Percentiles rank a stretch among this genome's conserved stretches.
Conservation (phyloP, 192 early-diverging fungal species). For the Kickxella alabastrina region DNA sequence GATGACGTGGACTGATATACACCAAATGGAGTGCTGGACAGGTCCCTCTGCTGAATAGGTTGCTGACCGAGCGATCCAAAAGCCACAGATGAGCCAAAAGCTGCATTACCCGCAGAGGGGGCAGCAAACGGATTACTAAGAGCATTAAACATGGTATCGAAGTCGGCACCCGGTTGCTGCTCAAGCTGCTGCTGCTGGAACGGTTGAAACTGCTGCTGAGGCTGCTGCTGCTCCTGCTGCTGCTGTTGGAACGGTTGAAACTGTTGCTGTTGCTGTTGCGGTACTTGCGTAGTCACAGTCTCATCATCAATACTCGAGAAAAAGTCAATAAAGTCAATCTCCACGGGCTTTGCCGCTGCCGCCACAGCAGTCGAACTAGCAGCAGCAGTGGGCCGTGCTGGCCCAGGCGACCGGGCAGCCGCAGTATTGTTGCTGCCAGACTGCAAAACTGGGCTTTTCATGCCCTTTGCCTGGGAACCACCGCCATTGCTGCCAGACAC, state of each 20-base stretch:
- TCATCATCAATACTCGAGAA: conserved; percentile 54
- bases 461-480: not conserved
- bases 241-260: not conserved
- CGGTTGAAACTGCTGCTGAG: too few relatives aligned
- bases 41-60: conserved; percentile 5
- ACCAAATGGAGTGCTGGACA: too few relatives aligned
- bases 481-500: conserved; percentile 2
- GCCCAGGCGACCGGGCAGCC: not conserved
- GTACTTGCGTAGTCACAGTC: not conserved
- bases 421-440: not conserved
- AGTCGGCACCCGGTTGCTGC: not conserved
- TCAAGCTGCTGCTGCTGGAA: conserved; percentile 15
- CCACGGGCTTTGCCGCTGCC: conserved; percentile 3
- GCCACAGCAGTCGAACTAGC: not conserved
- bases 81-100: not conserved
- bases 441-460: not conserved
- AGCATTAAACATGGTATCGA: conserved; percentile 7
- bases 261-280: conserved; percentile 6
- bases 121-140: conserved; percentile 6
- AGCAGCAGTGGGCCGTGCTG: not conserved
- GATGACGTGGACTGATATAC: conserved; percentile 4
- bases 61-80: conserved; percentile 4
- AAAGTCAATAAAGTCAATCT: conserved; percentile 54
- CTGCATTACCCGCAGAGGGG: not conserved
- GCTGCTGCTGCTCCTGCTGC: conserved; percentile 1